Evolutionary conservation across 78 protist species (phyloP).

Genomic region (Planoprotostelium fungivorum): DNA sequence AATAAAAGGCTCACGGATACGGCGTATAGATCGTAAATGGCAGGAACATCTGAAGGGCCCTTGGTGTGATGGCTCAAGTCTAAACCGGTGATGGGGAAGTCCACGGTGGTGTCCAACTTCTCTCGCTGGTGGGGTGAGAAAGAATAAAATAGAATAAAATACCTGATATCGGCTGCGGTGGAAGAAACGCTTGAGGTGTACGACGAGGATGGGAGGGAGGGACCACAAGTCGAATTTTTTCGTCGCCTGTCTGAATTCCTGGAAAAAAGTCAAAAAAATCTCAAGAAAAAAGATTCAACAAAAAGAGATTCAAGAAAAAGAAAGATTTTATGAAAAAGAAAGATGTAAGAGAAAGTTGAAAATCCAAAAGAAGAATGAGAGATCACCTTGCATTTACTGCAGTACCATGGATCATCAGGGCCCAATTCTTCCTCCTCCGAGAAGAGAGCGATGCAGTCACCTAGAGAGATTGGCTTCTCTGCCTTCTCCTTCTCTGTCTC

Average conservation of each 20-base stretch:
- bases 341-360: background rate
- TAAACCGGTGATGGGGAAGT: constrained; percentile 75
- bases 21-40: constrained; percentile 80
- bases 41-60: constrained; percentile 1
- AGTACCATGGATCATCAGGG: constrained; percentile 73
- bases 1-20: constrained; percentile 33
- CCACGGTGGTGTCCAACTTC: constrained; percentile 70
- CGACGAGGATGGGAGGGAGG: constrained; percentile 78
- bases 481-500: background rate
- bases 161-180: background rate
- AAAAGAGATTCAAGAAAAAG: background rate
- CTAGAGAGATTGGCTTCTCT: constrained; percentile 12
- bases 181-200: constrained; percentile 90
- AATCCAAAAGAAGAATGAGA: no score
- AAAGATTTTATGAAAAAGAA: background rate
- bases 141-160: no score
- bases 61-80: constrained; percentile 53
- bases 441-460: constrained; percentile 46
- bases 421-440: constrained; percentile 37
- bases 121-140: constrained; percentile 41
- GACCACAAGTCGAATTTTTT: constrained; percentile 85
- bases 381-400: constrained; percentile 49
- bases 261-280: background rate
- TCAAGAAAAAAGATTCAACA: background rate
- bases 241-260: constrained; percentile 45